Percentiles rank a stretch among this genome's conserved stretches.
Conservation (phyloP, 371 early-diverging fungal species). For the Mucor racemosus region DNA sequence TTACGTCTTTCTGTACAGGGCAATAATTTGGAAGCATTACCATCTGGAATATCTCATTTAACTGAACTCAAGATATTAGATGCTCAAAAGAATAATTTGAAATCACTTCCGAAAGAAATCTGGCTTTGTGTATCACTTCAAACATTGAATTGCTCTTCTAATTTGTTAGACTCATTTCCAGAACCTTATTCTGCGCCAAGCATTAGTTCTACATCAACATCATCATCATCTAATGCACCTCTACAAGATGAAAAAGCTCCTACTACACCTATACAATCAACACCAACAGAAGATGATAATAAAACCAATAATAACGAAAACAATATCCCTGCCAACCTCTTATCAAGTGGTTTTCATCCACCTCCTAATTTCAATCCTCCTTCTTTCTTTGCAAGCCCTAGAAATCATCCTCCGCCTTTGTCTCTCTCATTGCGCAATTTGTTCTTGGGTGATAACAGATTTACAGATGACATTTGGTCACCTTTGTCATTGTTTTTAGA, state of each 20-base stretch:
- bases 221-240: not conserved
- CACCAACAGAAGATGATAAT: not conserved
- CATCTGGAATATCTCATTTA: conserved; percentile 38
- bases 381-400: conserved; percentile 57
- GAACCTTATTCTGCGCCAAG: conserved; percentile 25
- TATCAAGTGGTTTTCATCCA: conserved; percentile 43
- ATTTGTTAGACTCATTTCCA: conserved; percentile 61
- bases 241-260: not conserved
- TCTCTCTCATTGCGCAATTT: conserved; percentile 64
- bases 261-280: not conserved
- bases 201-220: conserved; percentile 23
- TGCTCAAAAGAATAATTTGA: conserved; percentile 68
- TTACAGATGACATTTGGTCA: conserved; percentile 83
- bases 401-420: conserved; percentile 68
- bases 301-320: not conserved
- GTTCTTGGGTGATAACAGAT: conserved; percentile 80
- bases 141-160: conserved; percentile 76
- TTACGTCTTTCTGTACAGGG: conserved; percentile 65
- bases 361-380: conserved; percentile 58
- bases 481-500: conserved; percentile 75
- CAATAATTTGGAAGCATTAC: conserved; percentile 69
- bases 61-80: conserved; percentile 38
- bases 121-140: conserved; percentile 77
- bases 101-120: conserved; percentile 78
- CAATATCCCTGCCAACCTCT: conserved; percentile 58